Evolutionary conservation across 352 stramenopile genomes (phyloP), one percentile per base, ranked within the genome.

Genomic region (Globisporangium orthogonon): DNA sequence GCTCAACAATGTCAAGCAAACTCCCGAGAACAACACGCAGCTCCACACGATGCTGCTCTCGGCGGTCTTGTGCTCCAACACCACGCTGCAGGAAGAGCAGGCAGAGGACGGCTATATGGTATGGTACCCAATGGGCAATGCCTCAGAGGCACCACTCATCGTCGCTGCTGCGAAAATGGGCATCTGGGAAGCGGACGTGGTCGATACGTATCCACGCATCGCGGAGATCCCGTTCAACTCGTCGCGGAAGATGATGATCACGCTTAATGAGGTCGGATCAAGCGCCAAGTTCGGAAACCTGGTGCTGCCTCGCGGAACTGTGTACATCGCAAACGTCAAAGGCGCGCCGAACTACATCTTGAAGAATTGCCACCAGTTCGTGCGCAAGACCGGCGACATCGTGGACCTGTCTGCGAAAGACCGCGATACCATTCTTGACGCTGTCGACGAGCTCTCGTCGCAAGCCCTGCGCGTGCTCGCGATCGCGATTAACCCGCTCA

Each of bases 171-270:
- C 81, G 2, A 91, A 90, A 61, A 71, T 76, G 39, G 77, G 72
- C 0, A 78, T 87, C 35, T 80, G 71, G 67, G 77, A 87, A 54
- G 75, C 86, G 37, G 69, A 70, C 37, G 64, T 84, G 14, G 23
- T 67, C 1, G 54, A 56, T 23, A 74, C 81, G 65, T 90, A 81
- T 73, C 83, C 78, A 28, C 81, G 95, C 11, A 39, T 91, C 0
- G 77, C 84, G 14, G 93, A 98, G 76, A 84, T 98, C 44, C 89
- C 95, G 0, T 99, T 99, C 75, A 96, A 72, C 29, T 98, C 91
- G 11, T 91, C 96, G 7, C 79, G 88, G 28, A 99, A 99, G 71
- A 89, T 87, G 63, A 99, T 99, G 96, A 69, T 90, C 40, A 90
- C 80, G 7, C 70, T 90, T 13, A 83, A 88, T 46, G 58, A 67